Percentiles rank a stretch among this genome's conserved stretches.
These are phyloP conservation scores for Parastagonospora avenae DNA, from an alignment of 2,329 filamentous ascomycete species.

Conservation along the genomic window DNA sequence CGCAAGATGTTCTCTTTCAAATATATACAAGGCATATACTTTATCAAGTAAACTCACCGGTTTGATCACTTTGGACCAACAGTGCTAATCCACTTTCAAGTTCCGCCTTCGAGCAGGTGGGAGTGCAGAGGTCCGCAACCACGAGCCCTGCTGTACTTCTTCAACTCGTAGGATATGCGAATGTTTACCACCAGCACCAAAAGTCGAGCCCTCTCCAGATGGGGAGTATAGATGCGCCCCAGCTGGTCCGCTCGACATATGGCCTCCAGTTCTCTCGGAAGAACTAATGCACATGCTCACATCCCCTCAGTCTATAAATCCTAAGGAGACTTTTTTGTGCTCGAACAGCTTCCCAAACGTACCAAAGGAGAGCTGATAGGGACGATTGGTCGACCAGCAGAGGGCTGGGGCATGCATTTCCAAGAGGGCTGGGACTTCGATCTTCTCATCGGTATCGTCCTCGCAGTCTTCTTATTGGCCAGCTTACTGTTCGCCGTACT, in stretches of 20 bases:
- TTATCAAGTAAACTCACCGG: constrained; percentile 2
- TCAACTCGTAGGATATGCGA: constrained; percentile 7
- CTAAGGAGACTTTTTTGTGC: constrained; percentile 14
- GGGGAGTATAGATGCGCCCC: constrained; percentile 25
- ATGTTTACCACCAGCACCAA: constrained; percentile 19
- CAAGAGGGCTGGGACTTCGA: constrained; percentile 21
- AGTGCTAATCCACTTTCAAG: constrained; percentile 3
- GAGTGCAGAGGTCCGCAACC: constrained; percentile 16
- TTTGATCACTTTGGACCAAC: no score
- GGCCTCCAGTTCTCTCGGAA: constrained; percentile 18
- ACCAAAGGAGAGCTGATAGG: constrained; percentile 13
- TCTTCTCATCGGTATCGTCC: constrained; percentile 6
- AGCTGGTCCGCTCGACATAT: constrained; percentile 3
- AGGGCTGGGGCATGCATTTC: constrained; percentile 29
- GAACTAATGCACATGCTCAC: constrained; percentile 20
- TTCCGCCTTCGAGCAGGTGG: constrained; percentile 12
- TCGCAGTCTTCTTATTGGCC: constrained; percentile 9
- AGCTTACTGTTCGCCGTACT: constrained; percentile 24
- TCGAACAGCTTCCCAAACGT: constrained; percentile 21
- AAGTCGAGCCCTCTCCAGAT: constrained; percentile 14
- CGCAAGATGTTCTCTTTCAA: constrained; percentile 7
- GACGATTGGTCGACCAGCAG: constrained; percentile 10
- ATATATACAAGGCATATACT: constrained; percentile 13
- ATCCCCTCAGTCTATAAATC: constrained; percentile 16
- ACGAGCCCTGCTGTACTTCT: constrained; percentile 10